Conservation (phyloP, 768 basidiomycete genomes). For the Austroboletus eburneus region DNA sequence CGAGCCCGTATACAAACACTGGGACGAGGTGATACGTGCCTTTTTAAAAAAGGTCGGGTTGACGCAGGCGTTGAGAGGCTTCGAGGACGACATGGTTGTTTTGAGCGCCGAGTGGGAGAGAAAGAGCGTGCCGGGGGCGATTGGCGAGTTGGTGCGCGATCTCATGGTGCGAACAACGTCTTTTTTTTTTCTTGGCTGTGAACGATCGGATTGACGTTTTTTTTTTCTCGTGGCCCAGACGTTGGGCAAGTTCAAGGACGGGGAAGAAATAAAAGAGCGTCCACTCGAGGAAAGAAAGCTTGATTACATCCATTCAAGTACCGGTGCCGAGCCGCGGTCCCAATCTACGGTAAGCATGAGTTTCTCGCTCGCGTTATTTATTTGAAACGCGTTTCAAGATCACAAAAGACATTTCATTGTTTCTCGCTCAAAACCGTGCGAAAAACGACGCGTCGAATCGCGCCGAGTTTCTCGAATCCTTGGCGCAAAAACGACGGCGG, state of each 20-base stretch:
- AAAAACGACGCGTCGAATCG: conserved; percentile 77
- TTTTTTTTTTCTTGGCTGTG: background rate
- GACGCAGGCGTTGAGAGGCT: conserved; percentile 54
- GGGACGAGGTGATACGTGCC: conserved; percentile 53
- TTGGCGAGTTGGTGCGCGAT: conserved; percentile 47
- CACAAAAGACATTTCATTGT: conserved; percentile 65
- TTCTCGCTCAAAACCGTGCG: conserved; percentile 66
- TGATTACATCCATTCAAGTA: conserved; percentile 51
- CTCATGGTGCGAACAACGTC: conserved; percentile 41
- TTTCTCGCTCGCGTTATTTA: background rate
- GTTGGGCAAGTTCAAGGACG: conserved; percentile 29
- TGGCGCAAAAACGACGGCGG: conserved; percentile 50
- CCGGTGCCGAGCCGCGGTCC: conserved; percentile 44
- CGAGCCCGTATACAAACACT: conserved; percentile 50
- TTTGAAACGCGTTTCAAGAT: conserved; percentile 38
- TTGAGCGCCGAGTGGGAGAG: conserved; percentile 64
- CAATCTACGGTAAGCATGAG: conserved; percentile 53
- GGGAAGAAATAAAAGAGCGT: conserved; percentile 24
- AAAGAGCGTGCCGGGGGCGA: conserved; percentile 49
- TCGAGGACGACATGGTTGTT: conserved; percentile 70
- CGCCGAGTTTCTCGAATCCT: conserved; percentile 63
- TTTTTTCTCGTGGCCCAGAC: conserved; percentile 12
- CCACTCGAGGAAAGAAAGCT: conserved; percentile 67
- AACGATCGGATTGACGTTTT: background rate
- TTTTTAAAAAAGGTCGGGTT: conserved; percentile 57